phyloP scores from a whole-genome alignment of 306 rosid genomes.

The Biancaea sappan region DNA sequence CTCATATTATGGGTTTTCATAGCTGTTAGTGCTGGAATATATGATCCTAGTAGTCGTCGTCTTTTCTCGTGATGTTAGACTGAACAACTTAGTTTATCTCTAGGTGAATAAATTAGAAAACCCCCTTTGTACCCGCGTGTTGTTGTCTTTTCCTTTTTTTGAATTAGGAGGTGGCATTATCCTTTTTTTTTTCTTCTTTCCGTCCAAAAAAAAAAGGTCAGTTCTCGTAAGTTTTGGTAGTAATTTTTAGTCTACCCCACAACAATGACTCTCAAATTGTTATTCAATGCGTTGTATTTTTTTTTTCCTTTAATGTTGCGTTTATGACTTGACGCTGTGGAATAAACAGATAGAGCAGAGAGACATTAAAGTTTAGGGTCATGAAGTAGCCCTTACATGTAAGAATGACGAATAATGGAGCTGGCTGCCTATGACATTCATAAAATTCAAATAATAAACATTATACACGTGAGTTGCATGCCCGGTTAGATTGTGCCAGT shows the following conservation, averaged over 20 bases:
- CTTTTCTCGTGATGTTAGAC: constrained; percentile 32
- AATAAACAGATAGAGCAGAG: neutral
- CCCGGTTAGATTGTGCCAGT: too few species aligned
- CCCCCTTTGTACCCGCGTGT: neutral
- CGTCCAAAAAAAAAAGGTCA: too few species aligned
- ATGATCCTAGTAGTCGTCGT: constrained; percentile 48
- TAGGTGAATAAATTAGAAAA: neutral
- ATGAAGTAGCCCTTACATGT: neutral
- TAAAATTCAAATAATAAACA: neutral
- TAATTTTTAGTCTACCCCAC: neutral
- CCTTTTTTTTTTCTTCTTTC: too few species aligned
- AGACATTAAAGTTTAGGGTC: neutral
- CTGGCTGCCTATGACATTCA: neutral
- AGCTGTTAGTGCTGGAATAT: constrained; percentile 56
- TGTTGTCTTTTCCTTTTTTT: neutral
- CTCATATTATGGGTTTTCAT: constrained; percentile 71
- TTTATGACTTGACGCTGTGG: neutral
- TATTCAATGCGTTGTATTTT: neutral
- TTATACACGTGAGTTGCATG: too few species aligned
- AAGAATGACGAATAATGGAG: neutral
- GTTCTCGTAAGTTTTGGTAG: neutral
- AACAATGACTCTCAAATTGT: neutral
- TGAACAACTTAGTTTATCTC: neutral
- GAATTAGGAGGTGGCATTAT: neutral
- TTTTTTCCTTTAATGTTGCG: neutral